Conservation (phyloP, 164 flowering plant genomes). For the Santalum album region DNA sequence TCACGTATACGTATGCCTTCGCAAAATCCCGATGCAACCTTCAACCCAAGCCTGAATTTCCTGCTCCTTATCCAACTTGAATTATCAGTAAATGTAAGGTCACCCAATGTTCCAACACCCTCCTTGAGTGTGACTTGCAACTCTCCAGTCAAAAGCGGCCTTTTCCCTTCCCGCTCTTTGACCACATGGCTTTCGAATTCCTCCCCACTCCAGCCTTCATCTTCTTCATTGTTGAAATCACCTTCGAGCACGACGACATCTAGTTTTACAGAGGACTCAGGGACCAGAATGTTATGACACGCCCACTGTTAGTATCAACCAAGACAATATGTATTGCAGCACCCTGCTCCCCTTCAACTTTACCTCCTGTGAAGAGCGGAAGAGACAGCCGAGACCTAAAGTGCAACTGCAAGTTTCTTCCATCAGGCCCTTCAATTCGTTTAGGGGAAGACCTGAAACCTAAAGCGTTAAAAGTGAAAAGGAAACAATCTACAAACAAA, state of each 20-base stretch:
- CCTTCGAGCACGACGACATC: slow-evolving; percentile 77
- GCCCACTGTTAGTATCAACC: slow-evolving; percentile 47
- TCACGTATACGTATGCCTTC: slow-evolving; percentile 65
- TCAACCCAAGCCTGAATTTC: slow-evolving; percentile 67
- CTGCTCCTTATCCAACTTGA: slow-evolving; percentile 85
- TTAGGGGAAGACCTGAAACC: slow-evolving; percentile 52
- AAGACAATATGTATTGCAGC: slow-evolving; percentile 58
- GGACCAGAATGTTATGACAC: slow-evolving; percentile 46
- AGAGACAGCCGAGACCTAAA: slow-evolving; percentile 54
- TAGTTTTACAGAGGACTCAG: slow-evolving; percentile 46
- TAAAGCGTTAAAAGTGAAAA: background rate
- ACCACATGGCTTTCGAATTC: slow-evolving; percentile 73
- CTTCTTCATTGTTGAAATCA: slow-evolving; percentile 70
- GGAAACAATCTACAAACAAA: background rate
- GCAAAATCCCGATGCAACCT: slow-evolving; percentile 52
- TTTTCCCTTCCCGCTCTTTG: slow-evolving; percentile 73
- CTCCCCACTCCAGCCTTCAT: slow-evolving; percentile 68
- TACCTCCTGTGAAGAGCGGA: slow-evolving; percentile 69
- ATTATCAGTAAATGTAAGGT: slow-evolving; percentile 71
- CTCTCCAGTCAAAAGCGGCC: slow-evolving; percentile 74
- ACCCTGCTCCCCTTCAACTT: slow-evolving; percentile 73
- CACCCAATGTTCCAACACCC: slow-evolving; percentile 76
- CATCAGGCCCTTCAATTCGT: slow-evolving; percentile 59
- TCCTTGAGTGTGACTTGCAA: slow-evolving; percentile 63
- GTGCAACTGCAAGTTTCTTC: slow-evolving; percentile 49